Evolutionary conservation across 371 early-diverging fungal species (phyloP).

Genomic region (Mucor lusitanicus): DNA sequence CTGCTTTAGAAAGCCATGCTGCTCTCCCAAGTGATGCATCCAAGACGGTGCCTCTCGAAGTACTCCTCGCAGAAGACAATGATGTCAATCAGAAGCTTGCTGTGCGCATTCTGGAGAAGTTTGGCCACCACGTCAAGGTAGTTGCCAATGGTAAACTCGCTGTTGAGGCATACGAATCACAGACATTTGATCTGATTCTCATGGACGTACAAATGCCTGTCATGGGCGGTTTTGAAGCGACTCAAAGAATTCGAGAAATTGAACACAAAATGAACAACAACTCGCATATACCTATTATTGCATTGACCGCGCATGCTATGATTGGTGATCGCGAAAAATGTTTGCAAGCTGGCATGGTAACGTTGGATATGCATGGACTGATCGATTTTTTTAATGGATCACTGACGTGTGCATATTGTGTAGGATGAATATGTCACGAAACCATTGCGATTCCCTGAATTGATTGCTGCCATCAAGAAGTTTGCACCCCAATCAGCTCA

Average conservation of each 20-base stretch:
- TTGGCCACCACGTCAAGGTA: constrained; percentile 71
- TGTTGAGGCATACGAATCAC: constrained; percentile 64
- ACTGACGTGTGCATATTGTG: background rate
- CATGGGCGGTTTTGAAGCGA: constrained; percentile 82
- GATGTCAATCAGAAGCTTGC: constrained; percentile 82
- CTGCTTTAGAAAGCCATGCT: constrained; percentile 70
- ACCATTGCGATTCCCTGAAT: constrained; percentile 61
- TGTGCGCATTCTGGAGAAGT: constrained; percentile 73
- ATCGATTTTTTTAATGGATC: background rate
- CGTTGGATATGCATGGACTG: background rate
- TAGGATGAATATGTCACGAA: constrained; percentile 78
- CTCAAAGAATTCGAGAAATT: constrained; percentile 68
- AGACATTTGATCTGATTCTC: constrained; percentile 68
- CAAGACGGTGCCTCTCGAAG: constrained; percentile 56
- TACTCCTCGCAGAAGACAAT: constrained; percentile 83
- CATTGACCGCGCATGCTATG: constrained; percentile 84
- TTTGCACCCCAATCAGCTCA: constrained; percentile 35
- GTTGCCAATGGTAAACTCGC: constrained; percentile 78
- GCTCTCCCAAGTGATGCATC: constrained; percentile 56
- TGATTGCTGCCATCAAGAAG: constrained; percentile 66
- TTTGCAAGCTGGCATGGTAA: constrained; percentile 72
- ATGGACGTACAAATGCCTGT: constrained; percentile 82
- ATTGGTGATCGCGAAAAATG: constrained; percentile 80
- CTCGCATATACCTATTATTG: constrained; percentile 71
- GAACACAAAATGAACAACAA: constrained; percentile 48